Evolutionary conservation across 129 eudicot species (phyloP).

Genomic region (Flaveria sonorensis): DNA sequence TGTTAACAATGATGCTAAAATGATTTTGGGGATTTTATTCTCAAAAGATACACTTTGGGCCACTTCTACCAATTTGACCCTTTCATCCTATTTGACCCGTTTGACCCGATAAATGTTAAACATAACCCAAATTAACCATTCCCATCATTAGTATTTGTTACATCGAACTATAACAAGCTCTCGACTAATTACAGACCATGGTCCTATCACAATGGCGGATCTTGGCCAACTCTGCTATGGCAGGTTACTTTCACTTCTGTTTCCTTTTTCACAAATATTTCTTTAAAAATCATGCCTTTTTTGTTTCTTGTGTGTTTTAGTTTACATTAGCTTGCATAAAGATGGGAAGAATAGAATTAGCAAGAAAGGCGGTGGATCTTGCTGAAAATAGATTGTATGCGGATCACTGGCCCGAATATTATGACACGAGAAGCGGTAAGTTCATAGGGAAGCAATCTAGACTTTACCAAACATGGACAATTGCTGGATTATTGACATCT

Average conservation of each 20-base stretch:
- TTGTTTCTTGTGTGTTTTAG: slow-evolving; percentile 33
- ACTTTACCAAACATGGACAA: slow-evolving; percentile 93
- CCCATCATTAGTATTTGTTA: not conserved
- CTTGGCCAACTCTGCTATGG: slow-evolving; percentile 99
- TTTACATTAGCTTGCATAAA: slow-evolving; percentile 96
- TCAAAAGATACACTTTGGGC: not conserved
- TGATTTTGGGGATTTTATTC: not conserved
- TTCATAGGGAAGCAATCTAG: slow-evolving; percentile 92
- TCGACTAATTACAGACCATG: slow-evolving; percentile 68
- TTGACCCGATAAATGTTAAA: not conserved
- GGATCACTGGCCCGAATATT: slow-evolving; percentile 96
- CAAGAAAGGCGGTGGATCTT: slow-evolving; percentile 63
- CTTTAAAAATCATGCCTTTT: not conserved
- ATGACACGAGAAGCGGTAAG: slow-evolving; percentile 79
- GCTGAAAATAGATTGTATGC: slow-evolving; percentile 68
- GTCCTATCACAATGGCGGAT: slow-evolving; percentile 99
- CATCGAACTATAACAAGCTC: slow-evolving; percentile 9
- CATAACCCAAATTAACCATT: not conserved
- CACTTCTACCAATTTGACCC: slow-evolving; percentile 2
- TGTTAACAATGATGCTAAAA: not conserved
- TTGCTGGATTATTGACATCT: slow-evolving; percentile 86
- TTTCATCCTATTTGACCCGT: not conserved
- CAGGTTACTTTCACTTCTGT: slow-evolving; percentile 54
- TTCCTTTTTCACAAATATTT: not conserved
- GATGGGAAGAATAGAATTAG: slow-evolving; percentile 85